Percentiles rank a stretch among this genome's conserved stretches.
These are phyloP conservation scores for Stemphylium vesicarium DNA, from an alignment of 2,329 filamentous ascomycete genomes.

Conservation along the genomic window DNA sequence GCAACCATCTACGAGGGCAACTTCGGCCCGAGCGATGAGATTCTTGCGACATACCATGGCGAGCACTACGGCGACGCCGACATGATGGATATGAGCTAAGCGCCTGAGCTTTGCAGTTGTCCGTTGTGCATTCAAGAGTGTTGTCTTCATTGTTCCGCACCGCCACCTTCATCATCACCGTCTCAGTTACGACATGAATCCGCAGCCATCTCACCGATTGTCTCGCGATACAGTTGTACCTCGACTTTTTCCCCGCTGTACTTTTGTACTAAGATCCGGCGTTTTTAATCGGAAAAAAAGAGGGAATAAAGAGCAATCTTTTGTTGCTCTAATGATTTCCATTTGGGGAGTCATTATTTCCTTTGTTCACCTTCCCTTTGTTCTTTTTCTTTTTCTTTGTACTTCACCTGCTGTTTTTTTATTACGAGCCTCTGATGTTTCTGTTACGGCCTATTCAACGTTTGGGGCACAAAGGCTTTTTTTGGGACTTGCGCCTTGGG, in stretches of 20 bases:
- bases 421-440: conserved; percentile 12
- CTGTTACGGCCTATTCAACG: conserved; percentile 18
- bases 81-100: conserved; percentile 63
- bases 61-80: conserved; percentile 53
- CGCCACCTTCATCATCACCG: neutral
- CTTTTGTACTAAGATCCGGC: conserved; percentile 18
- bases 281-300: conserved; percentile 19
- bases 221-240: conserved; percentile 14
- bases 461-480: conserved; percentile 9
- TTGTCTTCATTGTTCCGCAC: conserved; percentile 1
- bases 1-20: conserved; percentile 97
- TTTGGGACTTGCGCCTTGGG: neutral
- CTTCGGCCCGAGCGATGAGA: conserved; percentile 80
- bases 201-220: conserved; percentile 16
- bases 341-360: neutral
- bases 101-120: neutral
- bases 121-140: neutral
- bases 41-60: conserved; percentile 57
- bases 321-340: conserved; percentile 20
- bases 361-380: conserved; percentile 6
- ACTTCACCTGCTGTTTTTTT: conserved; percentile 4
- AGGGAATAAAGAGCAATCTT: conserved; percentile 14
- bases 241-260: conserved; percentile 12
- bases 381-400: conserved; percentile 15
- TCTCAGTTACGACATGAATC: conserved; percentile 18